phyloP scores from a whole-genome alignment of 2,329 filamentous ascomycete genomes.

The Fusarium robinianum region DNA sequence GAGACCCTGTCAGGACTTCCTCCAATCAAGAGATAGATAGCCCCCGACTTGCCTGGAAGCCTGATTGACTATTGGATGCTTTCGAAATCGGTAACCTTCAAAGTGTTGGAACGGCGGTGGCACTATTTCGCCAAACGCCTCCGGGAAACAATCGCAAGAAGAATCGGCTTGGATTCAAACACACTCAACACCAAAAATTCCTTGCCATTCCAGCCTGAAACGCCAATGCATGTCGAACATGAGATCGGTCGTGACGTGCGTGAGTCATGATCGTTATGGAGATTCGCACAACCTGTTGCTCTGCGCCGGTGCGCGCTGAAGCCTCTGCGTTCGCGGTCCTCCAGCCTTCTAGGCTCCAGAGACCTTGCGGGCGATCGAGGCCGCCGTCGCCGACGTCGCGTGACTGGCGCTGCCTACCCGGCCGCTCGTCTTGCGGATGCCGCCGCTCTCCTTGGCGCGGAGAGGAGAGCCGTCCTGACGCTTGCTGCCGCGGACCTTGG shows the following conservation, averaged over 20 bases:
- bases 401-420: slow-evolving; percentile 63
- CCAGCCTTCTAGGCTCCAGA: slow-evolving; percentile 48
- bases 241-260: slow-evolving; percentile 46
- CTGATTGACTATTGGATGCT: slow-evolving; percentile 26
- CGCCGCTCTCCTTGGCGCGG: slow-evolving; percentile 56
- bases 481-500: slow-evolving; percentile 68
- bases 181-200: slow-evolving; percentile 30
- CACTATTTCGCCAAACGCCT: slow-evolving; percentile 16
- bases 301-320: slow-evolving; percentile 22
- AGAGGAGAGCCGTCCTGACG: slow-evolving; percentile 56
- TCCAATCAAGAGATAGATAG: slow-evolving; percentile 15
- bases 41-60: slow-evolving; percentile 13
- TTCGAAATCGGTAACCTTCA: slow-evolving; percentile 15
- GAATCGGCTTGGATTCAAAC: slow-evolving; percentile 30
- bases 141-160: slow-evolving; percentile 26
- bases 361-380: slow-evolving; percentile 57
- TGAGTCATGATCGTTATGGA: slow-evolving; percentile 51
- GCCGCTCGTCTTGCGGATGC: slow-evolving; percentile 68
- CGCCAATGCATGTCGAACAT: slow-evolving; percentile 52
- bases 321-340: slow-evolving; percentile 25
- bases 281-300: slow-evolving; percentile 29
- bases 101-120: slow-evolving; percentile 21
- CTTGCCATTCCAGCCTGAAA: slow-evolving; percentile 39
- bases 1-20: slow-evolving; percentile 1
- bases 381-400: slow-evolving; percentile 47